These are phyloP conservation scores for Leersia perrieri DNA, from an alignment of 176 grass and related monocot species.

Conservation along the genomic window DNA sequence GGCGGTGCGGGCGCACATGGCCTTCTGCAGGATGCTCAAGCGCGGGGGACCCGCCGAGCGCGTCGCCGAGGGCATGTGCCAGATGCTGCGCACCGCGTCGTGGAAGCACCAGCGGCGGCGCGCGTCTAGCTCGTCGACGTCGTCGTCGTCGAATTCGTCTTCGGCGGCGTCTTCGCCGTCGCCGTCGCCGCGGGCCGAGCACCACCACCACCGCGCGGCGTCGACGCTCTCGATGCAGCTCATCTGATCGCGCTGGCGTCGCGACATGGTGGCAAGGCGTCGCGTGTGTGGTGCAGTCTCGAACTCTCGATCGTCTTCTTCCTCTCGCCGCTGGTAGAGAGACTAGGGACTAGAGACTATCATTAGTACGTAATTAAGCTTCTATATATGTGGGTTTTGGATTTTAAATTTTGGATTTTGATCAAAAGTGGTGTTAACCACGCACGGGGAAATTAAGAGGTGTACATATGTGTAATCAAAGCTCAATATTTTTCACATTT, in stretches of 20 bases:
- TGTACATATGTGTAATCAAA: conserved; percentile 22
- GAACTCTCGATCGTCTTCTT: neutral
- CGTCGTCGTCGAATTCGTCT: conserved; percentile 24
- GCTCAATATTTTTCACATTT: neutral
- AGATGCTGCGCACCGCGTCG: conserved; percentile 63
- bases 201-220: conserved; percentile 1
- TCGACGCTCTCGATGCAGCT: neutral
- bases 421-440: neutral
- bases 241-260: neutral
- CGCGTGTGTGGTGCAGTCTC: neutral
- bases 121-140: neutral
- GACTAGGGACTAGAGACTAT: neutral
- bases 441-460: neutral
- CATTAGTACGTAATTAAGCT: neutral
- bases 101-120: conserved; percentile 15
- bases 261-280: neutral
- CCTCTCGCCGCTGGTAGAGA: neutral
- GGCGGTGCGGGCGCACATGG: conserved; percentile 66
- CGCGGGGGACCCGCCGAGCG: conserved; percentile 47
- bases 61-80: conserved; percentile 82
- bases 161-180: neutral
- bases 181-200: conserved; percentile 27
- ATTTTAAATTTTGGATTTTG: conserved; percentile 2
- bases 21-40: conserved; percentile 64
- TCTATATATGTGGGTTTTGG: no score